phyloP scores from a whole-genome alignment of 2,329 filamentous ascomycete genomes.

The Plenodomus biglobosus region DNA sequence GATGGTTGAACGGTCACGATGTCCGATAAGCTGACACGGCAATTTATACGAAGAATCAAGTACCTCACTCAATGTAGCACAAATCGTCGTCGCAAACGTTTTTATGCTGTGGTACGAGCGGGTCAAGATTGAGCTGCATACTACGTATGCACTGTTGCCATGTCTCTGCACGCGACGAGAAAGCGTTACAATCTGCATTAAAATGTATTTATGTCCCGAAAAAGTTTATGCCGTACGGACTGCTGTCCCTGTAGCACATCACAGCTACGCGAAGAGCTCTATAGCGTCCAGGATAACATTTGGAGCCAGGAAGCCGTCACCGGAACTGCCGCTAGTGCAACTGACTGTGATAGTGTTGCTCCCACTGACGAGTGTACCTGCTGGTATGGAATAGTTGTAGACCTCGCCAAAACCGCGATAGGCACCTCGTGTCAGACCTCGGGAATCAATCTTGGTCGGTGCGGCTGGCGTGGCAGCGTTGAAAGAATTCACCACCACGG shows the following conservation, averaged over 20 bases:
- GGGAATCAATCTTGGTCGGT: constrained; percentile 64
- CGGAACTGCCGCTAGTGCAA: constrained; percentile 61
- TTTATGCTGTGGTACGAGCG: no score
- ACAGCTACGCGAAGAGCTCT: constrained; percentile 28
- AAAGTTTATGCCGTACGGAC: no score
- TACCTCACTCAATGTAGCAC: no score
- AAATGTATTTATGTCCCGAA: no score
- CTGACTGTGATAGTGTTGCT: constrained; percentile 64
- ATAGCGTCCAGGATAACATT: constrained; percentile 51
- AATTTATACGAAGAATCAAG: no score
- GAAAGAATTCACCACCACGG: constrained; percentile 60
- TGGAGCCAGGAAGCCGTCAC: constrained; percentile 58
- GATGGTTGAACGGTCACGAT: no score
- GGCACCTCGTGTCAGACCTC: constrained; percentile 66
- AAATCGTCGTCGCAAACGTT: no score
- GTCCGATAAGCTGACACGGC: no score
- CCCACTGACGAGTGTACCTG: constrained; percentile 61
- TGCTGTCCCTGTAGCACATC: not conserved
- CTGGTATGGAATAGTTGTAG: constrained; percentile 63
- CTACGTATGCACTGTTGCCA: no score
- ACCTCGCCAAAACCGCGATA: constrained; percentile 66
- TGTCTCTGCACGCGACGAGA: no score
- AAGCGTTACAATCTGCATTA: no score
- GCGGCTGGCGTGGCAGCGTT: constrained; percentile 53
- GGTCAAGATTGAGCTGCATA: no score